A percentile compares a stretch with the other conserved stretches of the same genome.
Conservation (phyloP, 2,329 filamentous ascomycete genomes). For the Cladophialophora exuberans region DNA sequence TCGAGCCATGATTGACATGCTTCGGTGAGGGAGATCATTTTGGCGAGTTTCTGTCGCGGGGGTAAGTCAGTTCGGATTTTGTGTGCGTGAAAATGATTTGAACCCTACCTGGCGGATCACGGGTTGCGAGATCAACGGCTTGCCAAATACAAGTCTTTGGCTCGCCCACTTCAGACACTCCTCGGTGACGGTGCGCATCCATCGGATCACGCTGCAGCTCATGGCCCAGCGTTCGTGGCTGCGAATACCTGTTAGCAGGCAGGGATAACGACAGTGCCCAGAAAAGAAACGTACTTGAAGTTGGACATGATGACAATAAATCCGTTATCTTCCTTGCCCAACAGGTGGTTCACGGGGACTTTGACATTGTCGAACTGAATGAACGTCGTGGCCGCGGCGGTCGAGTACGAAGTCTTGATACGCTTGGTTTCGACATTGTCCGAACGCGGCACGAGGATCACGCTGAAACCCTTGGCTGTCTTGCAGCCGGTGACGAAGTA, state of each 20-base stretch:
- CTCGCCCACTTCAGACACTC: constrained; percentile 77
- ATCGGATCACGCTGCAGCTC: constrained; percentile 64
- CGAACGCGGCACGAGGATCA: constrained; percentile 70
- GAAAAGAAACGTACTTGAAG: no score
- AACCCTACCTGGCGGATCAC: no score
- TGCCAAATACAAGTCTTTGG: constrained; percentile 73
- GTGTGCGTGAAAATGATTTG: no score
- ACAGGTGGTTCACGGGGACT: constrained; percentile 70
- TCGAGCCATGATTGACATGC: constrained; percentile 70
- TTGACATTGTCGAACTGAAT: constrained; percentile 76
- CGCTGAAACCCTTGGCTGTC: constrained; percentile 67
- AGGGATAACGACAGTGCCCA: no score
- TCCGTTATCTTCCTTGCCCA: constrained; percentile 70
- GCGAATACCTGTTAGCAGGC: no score
- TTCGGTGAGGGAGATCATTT: constrained; percentile 69
- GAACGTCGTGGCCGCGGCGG: constrained; percentile 70
- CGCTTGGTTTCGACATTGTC: constrained; percentile 70
- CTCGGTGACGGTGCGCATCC: constrained; percentile 63
- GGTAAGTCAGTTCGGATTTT: no score
- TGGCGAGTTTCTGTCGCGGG: constrained; percentile 72
- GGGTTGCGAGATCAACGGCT: constrained; percentile 71
- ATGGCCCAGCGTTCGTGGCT: constrained; percentile 75
- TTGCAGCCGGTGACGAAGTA: constrained; percentile 72
- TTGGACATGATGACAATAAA: constrained; percentile 78
- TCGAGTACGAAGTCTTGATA: constrained; percentile 68